These are phyloP conservation scores for Russula ochroleuca DNA, from an alignment of 768 basidiomycete species.

Conservation along the genomic window DNA sequence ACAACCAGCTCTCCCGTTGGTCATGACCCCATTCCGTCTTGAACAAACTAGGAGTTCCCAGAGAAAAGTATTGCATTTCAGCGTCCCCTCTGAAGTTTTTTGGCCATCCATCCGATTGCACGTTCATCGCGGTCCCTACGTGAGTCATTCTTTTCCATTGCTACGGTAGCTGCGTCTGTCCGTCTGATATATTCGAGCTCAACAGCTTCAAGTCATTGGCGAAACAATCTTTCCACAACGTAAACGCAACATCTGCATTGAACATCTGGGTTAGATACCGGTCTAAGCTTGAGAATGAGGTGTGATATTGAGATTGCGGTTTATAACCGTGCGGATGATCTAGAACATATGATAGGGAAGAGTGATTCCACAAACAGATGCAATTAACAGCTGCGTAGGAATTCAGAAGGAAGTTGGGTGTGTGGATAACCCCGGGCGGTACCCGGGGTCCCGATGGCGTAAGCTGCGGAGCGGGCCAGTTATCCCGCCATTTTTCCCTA, in stretches of 20 bases:
- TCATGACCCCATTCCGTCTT: background rate
- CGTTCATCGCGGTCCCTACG: constrained; percentile 13
- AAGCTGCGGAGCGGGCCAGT: too few relatives aligned
- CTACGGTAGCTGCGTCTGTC: constrained; percentile 15
- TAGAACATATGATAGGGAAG: too few relatives aligned
- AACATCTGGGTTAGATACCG: too few relatives aligned
- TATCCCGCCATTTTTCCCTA: too few relatives aligned
- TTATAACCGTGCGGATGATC: constrained; percentile 2
- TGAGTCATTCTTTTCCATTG: constrained; percentile 12
- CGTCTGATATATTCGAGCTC: constrained; percentile 13
- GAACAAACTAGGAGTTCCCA: constrained; percentile 6
- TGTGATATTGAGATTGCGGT: constrained; percentile 9
- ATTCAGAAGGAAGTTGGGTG: too few relatives aligned
- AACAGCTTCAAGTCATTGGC: background rate
- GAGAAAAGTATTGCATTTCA: constrained; percentile 17
- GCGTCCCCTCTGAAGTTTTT: background rate
- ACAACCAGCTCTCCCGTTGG: too few relatives aligned
- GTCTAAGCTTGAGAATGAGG: constrained; percentile 8
- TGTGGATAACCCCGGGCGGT: too few relatives aligned
- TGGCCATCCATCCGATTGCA: constrained; percentile 14
- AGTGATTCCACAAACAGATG: too few relatives aligned
- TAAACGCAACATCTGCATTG: background rate
- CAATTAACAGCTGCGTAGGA: too few relatives aligned
- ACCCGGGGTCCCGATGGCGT: too few relatives aligned
- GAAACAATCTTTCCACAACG: background rate